Evolutionary conservation across 495 filamentous ascomycete species (phyloP).

Genomic region (Cercophora samala): DNA sequence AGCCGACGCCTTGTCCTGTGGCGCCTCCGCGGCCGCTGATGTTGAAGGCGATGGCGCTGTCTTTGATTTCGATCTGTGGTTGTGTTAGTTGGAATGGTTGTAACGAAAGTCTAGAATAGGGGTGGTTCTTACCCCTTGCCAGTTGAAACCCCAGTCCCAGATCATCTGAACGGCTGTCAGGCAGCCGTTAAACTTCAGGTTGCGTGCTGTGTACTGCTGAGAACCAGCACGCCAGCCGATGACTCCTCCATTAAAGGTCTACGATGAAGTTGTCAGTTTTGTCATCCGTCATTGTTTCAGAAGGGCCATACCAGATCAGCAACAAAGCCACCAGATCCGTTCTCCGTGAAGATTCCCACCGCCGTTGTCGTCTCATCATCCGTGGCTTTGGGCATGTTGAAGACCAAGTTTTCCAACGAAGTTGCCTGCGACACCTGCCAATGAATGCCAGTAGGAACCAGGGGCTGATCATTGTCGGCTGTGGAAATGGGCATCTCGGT

Average conservation of each 20-base stretch:
- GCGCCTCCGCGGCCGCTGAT: neutral
- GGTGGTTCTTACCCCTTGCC: slow-evolving; percentile 46
- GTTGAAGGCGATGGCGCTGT: slow-evolving; percentile 63
- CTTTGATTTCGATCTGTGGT: slow-evolving; percentile 62
- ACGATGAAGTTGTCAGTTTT: no score
- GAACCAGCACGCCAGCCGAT: slow-evolving; percentile 79
- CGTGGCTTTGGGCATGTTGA: neutral
- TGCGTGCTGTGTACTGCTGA: slow-evolving; percentile 88
- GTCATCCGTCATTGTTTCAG: no score
- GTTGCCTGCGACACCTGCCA: slow-evolving; percentile 96
- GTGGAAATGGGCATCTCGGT: slow-evolving; percentile 40
- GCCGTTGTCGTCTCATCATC: neutral
- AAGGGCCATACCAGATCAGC: slow-evolving; percentile 45
- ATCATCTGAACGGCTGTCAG: slow-evolving; percentile 81
- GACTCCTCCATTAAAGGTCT: slow-evolving; percentile 65
- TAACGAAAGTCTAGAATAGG: no score
- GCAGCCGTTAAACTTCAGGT: slow-evolving; percentile 79
- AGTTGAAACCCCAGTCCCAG: slow-evolving; percentile 87
- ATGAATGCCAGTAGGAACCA: slow-evolving; percentile 61
- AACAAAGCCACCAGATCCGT: slow-evolving; percentile 81
- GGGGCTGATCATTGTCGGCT: slow-evolving; percentile 22
- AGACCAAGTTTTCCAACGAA: slow-evolving; percentile 80
- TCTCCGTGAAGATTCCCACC: slow-evolving; percentile 87
- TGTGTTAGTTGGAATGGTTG: no score
- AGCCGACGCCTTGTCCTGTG: neutral